Conservation (phyloP, 2,329 filamentous ascomycete species). For the Atkinsonella texensis region DNA sequence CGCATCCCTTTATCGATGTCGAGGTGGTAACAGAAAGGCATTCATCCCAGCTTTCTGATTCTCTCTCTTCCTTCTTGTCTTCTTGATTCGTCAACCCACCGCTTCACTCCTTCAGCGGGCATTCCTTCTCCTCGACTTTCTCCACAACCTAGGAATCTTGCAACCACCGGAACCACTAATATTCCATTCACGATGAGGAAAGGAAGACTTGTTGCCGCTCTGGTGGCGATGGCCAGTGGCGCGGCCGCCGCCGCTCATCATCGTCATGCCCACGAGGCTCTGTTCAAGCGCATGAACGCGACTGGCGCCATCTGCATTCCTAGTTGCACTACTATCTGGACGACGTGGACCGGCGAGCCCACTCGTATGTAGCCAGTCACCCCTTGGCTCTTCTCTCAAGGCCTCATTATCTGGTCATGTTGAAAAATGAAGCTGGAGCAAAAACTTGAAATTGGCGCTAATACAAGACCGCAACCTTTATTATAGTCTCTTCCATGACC, state of each 20-base stretch:
- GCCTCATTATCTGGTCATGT: neutral
- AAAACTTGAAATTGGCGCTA: constrained; percentile 1
- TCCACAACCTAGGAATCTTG: constrained; percentile 9
- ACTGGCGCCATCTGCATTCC: constrained; percentile 37
- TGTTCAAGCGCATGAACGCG: constrained; percentile 38
- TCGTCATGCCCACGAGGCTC: constrained; percentile 50
- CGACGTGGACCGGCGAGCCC: constrained; percentile 54
- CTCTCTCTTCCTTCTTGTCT: constrained; percentile 28
- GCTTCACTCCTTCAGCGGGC: constrained; percentile 87
- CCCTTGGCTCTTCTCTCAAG: neutral
- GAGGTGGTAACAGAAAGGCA: constrained; percentile 36
- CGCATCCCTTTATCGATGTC: constrained; percentile 31
- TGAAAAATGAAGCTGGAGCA: constrained; percentile 6
- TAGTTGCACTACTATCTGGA: constrained; percentile 63
- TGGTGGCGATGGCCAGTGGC: constrained; percentile 44
- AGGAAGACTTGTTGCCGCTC: constrained; percentile 53
- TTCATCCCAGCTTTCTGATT: constrained; percentile 30
- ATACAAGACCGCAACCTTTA: neutral
- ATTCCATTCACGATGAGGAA: constrained; percentile 62
- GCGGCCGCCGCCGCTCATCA: constrained; percentile 47
- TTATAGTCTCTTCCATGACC: constrained; percentile 25
- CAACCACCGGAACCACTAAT: constrained; percentile 8
- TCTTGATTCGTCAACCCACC: constrained; percentile 35
- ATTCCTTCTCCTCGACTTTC: constrained; percentile 38
- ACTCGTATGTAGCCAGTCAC: constrained; percentile 40